Base-by-base conservation (phyloP, 805 yeast genomes). In the Saturnispora dispora region DNA sequence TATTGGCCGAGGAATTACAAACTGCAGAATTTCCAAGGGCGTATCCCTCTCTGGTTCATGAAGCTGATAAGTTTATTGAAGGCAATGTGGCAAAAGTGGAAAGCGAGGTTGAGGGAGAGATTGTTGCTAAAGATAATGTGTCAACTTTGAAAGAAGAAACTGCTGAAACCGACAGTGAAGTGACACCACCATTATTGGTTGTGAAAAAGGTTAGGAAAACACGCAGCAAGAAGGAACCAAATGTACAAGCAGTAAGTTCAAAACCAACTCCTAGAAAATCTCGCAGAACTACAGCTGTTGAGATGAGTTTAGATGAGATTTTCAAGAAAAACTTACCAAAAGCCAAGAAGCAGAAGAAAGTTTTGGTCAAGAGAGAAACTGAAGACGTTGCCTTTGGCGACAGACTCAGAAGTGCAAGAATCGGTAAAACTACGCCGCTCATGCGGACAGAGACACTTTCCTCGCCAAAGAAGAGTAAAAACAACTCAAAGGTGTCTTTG, bases 51-150 rank as follows among this genome's bases (percentile, higher is more conserved):
- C 51, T 64, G 27, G 58, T 62, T 13, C 58, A 57, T 23, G 67
- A 63, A 47, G 68, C 66, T 4, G 66, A 64, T 45, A 45, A 53
- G 17, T 63, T 63, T 48, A 60, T 62, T 47, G 67, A 59, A 36
- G 41, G 41, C 22, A 37, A 56, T 54, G 23, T 59, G 56, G 10
- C 18, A 13, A 41, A 42, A 43, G 22, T 45, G 11, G 22, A 37
- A 11, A 37, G 41, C 15, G 41, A 37, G 8, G 23, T 39, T 36
- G 47, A 44, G 40, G 47, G 28, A 30, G 49, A 44, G 11, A 17
- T 49, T 23, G 25, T 30, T 22, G 48, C 23, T 3, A 46, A 54
- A 40, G 50, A 45, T 6, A 35, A 46, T 17, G 47, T 11, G 13
- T 27, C 17, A 4, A 41, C 25, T 10, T 40, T 41, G 30, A 50